phyloP scores from a whole-genome alignment of 148 eudicot species.

The Vaccinium darrowii region DNA sequence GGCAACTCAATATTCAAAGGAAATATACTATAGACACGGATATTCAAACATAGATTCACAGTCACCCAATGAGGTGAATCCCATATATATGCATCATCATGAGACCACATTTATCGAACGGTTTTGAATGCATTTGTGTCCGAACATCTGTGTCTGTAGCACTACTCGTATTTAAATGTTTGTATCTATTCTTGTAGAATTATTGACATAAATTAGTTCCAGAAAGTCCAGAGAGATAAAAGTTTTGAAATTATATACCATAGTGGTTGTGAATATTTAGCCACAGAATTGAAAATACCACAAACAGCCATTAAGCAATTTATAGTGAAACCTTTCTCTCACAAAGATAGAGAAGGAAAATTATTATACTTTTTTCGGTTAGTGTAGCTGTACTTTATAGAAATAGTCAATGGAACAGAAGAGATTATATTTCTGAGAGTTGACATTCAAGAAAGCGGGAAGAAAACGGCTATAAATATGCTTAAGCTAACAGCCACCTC shows the following conservation, averaged over 20 bases:
- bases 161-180: not conserved
- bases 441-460: slow-evolving; percentile 19
- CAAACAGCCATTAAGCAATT: not conserved
- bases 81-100: not conserved
- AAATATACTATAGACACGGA: not conserved
- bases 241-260: not conserved
- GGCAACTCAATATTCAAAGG: not conserved
- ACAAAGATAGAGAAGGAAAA: not conserved
- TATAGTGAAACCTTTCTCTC: not conserved
- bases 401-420: not conserved
- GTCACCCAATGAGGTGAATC: not conserved
- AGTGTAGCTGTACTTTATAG: not conserved
- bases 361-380: not conserved
- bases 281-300: not conserved
- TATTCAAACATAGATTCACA: not conserved
- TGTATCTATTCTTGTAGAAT: not conserved
- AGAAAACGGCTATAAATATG: slow-evolving; percentile 21
- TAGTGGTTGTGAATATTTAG: not conserved
- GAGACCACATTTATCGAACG: not conserved
- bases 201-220: not conserved
- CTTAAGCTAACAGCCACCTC: not conserved
- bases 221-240: not conserved
- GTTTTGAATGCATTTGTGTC: not conserved
- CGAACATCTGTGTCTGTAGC: not conserved
- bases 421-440: slow-evolving; percentile 1